A percentile compares a stretch with the other conserved stretches of the same genome.
Conservation (phyloP, 768 basidiomycete species). For the Suillus sp. region DNA sequence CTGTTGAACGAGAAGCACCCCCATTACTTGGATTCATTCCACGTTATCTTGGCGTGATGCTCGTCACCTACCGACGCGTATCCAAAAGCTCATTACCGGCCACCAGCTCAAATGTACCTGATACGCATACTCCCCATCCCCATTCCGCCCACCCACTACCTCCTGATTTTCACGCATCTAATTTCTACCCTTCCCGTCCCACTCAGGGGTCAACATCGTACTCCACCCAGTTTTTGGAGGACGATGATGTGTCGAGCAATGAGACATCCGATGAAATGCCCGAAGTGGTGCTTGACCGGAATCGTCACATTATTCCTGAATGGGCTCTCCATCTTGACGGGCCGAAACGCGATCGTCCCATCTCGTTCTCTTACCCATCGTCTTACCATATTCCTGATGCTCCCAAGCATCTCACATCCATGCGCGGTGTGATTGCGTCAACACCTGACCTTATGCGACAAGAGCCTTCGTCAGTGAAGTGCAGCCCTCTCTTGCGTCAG, state of each 20-base stretch:
- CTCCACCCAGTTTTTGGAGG: constrained; percentile 22
- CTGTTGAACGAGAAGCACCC: constrained; percentile 92
- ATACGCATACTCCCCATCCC: constrained; percentile 19
- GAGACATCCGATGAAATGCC: constrained; percentile 78
- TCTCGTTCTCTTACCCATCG: constrained; percentile 44
- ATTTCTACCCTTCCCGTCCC: constrained; percentile 27
- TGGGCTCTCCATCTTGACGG: constrained; percentile 70
- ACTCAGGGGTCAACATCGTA: constrained; percentile 6
- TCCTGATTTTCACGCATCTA: constrained; percentile 31
- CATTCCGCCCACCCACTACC: constrained; percentile 25
- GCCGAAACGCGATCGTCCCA: constrained; percentile 51
- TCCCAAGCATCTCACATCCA: constrained; percentile 40
- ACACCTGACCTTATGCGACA: constrained; percentile 63
- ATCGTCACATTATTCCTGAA: constrained; percentile 95
- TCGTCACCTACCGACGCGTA: constrained; percentile 92
- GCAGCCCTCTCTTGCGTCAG: constrained; percentile 46
- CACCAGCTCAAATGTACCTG: constrained; percentile 21
- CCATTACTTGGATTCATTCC: constrained; percentile 93
- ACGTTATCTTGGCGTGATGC: constrained; percentile 98
- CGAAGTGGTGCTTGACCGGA: constrained; percentile 88
- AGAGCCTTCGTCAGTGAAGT: constrained; percentile 26
- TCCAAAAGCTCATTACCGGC: constrained; percentile 41
- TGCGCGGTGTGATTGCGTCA: constrained; percentile 60
- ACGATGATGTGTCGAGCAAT: constrained; percentile 45
- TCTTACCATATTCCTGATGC: constrained; percentile 8